Conservation (phyloP, 2,329 filamentous ascomycete species). For the Hypoxylon sp. region DNA sequence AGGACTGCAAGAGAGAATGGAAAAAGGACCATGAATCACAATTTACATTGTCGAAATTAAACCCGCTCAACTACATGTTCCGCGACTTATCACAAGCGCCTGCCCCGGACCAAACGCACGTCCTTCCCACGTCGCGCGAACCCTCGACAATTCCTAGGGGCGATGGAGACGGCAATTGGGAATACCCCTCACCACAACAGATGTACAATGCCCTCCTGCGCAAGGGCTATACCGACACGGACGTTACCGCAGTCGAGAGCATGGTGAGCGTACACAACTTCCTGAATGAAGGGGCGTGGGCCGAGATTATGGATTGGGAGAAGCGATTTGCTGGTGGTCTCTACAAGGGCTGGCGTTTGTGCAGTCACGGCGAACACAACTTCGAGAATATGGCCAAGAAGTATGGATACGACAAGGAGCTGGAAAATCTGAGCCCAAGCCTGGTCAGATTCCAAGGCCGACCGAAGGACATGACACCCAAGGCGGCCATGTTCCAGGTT, state of each 20-base stretch:
- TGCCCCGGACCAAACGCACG: slow-evolving; percentile 78
- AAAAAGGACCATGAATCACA: slow-evolving; percentile 54
- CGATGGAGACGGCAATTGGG: slow-evolving; percentile 85
- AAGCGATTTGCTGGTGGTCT: slow-evolving; percentile 84
- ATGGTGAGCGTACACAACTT: slow-evolving; percentile 99
- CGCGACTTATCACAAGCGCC: slow-evolving; percentile 84
- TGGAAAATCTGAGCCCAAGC: slow-evolving; percentile 73
- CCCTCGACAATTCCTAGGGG: slow-evolving; percentile 92
- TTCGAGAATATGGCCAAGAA: slow-evolving; percentile 58
- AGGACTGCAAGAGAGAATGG: slow-evolving; percentile 50
- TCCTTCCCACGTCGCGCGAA: slow-evolving; percentile 85
- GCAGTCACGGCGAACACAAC: slow-evolving; percentile 80
- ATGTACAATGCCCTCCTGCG: slow-evolving; percentile 99
- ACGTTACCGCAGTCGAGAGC: slow-evolving; percentile 90
- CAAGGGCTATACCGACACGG: slow-evolving; percentile 96
- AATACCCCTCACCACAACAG: slow-evolving; percentile 97
- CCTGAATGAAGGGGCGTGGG: slow-evolving; percentile 96
- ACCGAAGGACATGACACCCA: slow-evolving; percentile 90
- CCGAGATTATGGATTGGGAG: slow-evolving; percentile 95
- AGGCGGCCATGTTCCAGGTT: slow-evolving; percentile 86
- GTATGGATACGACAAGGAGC: slow-evolving; percentile 66
- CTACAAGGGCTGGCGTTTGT: slow-evolving; percentile 78
- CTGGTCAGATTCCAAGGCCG: slow-evolving; percentile 90
- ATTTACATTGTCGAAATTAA: slow-evolving; percentile 70
- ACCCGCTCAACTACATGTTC: slow-evolving; percentile 96